Conservation (phyloP, 176 grass and related monocot species). For the Typha latifolia region DNA sequence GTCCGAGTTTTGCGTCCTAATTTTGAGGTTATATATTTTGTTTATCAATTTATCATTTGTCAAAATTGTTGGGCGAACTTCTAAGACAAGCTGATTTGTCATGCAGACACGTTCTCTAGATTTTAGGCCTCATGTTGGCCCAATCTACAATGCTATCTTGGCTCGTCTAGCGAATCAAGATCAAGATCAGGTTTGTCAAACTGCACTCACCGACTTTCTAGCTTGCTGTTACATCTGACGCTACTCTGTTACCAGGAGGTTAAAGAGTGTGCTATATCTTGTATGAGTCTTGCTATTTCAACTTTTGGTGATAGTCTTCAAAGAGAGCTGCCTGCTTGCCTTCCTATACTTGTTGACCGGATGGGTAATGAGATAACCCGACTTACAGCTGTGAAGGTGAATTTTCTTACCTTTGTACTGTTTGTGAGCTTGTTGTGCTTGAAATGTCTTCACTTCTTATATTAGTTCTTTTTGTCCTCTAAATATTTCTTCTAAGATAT, state of each 20-base stretch:
- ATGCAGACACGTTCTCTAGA: slow-evolving; percentile 52
- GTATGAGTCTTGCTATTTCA: slow-evolving; percentile 86
- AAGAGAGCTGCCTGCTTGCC: slow-evolving; percentile 74
- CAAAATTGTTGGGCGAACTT: background rate
- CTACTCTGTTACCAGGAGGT: slow-evolving; percentile 54
- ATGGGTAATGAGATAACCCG: slow-evolving; percentile 99
- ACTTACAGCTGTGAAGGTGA: slow-evolving; percentile 91
- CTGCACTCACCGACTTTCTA: background rate
- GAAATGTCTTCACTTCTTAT: background rate
- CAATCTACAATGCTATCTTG: slow-evolving; percentile 88
- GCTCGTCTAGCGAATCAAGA: slow-evolving; percentile 97
- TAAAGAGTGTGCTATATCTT: slow-evolving; percentile 75
- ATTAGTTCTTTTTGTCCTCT: background rate
- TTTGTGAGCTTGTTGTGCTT: background rate
- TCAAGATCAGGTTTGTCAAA: slow-evolving; percentile 85
- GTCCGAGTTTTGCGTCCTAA: slow-evolving; percentile 82
- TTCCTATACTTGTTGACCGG: slow-evolving; percentile 97
- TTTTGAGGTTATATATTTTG: slow-evolving; percentile 47
- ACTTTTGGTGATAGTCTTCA: slow-evolving; percentile 89
- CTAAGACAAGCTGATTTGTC: background rate
- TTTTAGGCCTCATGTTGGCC: slow-evolving; percentile 60
- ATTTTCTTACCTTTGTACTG: background rate
- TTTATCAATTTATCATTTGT: slow-evolving; percentile 3
- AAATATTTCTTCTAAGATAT: too few relatives aligned
- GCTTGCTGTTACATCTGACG: slow-evolving; percentile 5